Conservation (phyloP, 306 rosid genomes). For the Carpinus viminea region DNA sequence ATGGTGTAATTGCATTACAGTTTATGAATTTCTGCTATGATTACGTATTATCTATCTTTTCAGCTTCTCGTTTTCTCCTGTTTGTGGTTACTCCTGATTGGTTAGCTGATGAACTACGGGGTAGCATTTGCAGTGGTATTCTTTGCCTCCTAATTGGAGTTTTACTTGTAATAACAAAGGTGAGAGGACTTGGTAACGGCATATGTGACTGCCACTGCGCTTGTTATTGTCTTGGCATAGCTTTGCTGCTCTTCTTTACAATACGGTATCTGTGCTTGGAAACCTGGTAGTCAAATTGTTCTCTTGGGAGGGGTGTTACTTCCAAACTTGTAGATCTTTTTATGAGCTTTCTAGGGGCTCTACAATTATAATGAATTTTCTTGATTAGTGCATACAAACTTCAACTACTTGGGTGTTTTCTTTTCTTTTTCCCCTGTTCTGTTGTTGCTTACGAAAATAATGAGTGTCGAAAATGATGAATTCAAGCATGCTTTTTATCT, state of each 20-base stretch:
- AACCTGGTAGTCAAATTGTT: constrained; percentile 20
- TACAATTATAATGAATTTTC: background rate
- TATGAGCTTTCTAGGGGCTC: background rate
- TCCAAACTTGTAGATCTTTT: background rate
- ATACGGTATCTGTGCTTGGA: constrained; percentile 32
- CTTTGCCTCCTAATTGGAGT: constrained; percentile 39
- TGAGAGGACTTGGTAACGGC: constrained; percentile 24
- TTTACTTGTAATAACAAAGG: constrained; percentile 22
- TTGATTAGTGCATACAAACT: background rate
- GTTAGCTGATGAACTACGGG: constrained; percentile 43
- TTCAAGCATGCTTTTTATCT: background rate
- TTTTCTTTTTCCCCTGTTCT: background rate
- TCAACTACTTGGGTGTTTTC: background rate
- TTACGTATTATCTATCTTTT: constrained; percentile 3
- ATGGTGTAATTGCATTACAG: background rate
- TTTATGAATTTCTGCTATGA: background rate
- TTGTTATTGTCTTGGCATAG: constrained; percentile 31
- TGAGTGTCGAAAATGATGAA: background rate
- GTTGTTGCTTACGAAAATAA: background rate
- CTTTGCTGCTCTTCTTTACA: constrained; percentile 38
- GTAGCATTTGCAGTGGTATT: constrained; percentile 30
- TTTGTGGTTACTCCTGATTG: constrained; percentile 40
- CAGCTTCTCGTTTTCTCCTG: constrained; percentile 50
- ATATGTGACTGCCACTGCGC: constrained; percentile 22
- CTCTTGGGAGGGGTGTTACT: background rate